phyloP scores from a whole-genome alignment of 2,329 filamentous ascomycete genomes.

The Leptographium wingfieldii region DNA sequence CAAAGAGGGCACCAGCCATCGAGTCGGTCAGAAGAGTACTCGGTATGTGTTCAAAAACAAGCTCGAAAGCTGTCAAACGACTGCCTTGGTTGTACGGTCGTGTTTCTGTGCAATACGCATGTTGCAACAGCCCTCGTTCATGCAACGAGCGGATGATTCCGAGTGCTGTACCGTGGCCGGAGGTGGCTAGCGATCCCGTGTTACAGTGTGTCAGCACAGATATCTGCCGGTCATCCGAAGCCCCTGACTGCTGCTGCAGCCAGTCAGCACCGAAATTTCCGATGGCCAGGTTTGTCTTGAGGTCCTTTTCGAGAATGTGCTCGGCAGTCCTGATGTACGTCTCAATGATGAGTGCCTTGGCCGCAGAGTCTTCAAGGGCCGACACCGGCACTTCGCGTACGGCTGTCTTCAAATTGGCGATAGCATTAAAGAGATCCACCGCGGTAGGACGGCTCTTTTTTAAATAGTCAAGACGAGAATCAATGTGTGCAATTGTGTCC shows the following conservation, averaged over 20 bases:
- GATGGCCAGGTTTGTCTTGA: constrained; percentile 76
- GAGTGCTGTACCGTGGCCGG: constrained; percentile 91
- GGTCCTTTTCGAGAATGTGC: constrained; percentile 74
- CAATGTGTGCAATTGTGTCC: constrained; percentile 59
- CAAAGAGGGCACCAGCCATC: constrained; percentile 83
- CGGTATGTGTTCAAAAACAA: constrained; percentile 87
- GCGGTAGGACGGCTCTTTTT: constrained; percentile 85
- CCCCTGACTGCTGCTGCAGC: constrained; percentile 50
- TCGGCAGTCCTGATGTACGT: constrained; percentile 73
- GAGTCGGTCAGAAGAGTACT: constrained; percentile 89
- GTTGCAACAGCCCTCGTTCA: constrained; percentile 50
- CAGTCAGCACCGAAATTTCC: constrained; percentile 74
- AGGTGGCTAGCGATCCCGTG: constrained; percentile 90
- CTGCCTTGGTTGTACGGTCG: constrained; percentile 97
- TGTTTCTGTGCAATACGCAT: constrained; percentile 94
- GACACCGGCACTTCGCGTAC: constrained; percentile 37
- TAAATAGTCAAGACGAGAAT: constrained; percentile 70
- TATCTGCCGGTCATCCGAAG: constrained; percentile 38
- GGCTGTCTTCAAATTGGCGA: constrained; percentile 59
- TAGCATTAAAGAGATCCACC: constrained; percentile 87
- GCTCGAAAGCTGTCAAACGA: constrained; percentile 85
- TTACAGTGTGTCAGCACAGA: constrained; percentile 97
- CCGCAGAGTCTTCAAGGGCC: constrained; percentile 23
- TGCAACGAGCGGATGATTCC: constrained; percentile 84
- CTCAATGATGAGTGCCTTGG: constrained; percentile 43